Base-by-base conservation (phyloP, 352 stramenopile genomes). In the Paralagenidium karlingii region DNA sequence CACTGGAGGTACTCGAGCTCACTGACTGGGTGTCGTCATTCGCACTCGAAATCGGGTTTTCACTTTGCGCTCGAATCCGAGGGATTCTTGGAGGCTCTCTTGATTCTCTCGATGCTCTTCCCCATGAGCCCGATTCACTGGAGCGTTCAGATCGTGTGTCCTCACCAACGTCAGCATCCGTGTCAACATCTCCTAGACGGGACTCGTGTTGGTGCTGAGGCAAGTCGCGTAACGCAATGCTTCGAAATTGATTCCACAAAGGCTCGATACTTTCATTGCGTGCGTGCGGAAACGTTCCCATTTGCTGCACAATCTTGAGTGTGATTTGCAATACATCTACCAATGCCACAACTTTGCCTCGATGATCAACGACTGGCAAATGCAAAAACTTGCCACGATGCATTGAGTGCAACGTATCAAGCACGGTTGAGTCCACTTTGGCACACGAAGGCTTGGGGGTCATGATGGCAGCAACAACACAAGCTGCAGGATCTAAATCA, bases 341-440 rank as follows among this genome's bases (percentile, higher is more conserved):
- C 12, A 98, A 60, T 8, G 90, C 94, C 29, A 97, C 68, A 21
- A 98, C 69, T 25, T 66, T 80, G n/a, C 67, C 76, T 48, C 78
- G 47, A 12, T 80, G 58, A 46, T 96, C 83, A 42, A 96, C 94
- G 2, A 99, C 92, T 8, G 95, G 95, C 8, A 99, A 66, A 39
- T 97, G 96, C 18, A 98, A 54, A 60, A 98, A 98, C 24, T 83
- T 82, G 18, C 96, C 91, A 34, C 98, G 94, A 56, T 98, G 93
- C 91, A 98, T 98, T 37, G 88, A 95, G 56, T 98, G 93, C 34
- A 99, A 61, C 11, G 94, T 96, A 45, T 98, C 95, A 33, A 98
- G 58, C 21, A 98, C 94, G 16, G 90, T 96, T 19, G 94, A 96
- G 44, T 94, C 77, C 30, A 94, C 62, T 3, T 63, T 80, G 9